These are phyloP conservation scores for Xerocomus subilludens DNA, from an alignment of 1,284 basidiomycete genomes.

Conservation along the genomic window DNA sequence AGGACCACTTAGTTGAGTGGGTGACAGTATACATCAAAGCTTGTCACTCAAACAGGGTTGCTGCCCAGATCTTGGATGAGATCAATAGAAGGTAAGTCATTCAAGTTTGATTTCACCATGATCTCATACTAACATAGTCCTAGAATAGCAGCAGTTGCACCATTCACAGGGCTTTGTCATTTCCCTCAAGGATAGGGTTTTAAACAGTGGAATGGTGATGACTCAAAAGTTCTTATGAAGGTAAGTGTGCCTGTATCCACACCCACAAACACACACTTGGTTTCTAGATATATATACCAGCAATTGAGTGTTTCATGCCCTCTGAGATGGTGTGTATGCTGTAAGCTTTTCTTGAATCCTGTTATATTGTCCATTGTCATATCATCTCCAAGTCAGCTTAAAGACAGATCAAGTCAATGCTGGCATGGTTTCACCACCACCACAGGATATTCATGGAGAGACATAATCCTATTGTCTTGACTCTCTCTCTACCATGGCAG, in stretches of 20 bases:
- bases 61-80: background rate
- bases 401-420: background rate
- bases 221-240: slow-evolving; percentile 38
- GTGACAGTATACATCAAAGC: background rate
- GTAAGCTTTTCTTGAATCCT: too few relatives aligned
- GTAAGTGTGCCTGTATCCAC: background rate
- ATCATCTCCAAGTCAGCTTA: too few relatives aligned
- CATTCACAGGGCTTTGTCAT: slow-evolving; percentile 8
- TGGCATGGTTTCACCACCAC: background rate
- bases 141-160: slow-evolving; percentile 6
- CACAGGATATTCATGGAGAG: background rate
- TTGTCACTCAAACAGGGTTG: background rate
- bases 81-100: background rate
- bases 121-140: background rate
- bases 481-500: too few relatives aligned
- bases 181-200: slow-evolving; percentile 30
- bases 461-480: background rate
- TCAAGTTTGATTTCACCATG: background rate
- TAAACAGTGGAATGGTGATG: slow-evolving; percentile 33
- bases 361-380: too few relatives aligned
- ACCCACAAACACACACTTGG: too few relatives aligned
- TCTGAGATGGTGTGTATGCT: too few relatives aligned
- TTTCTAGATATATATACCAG: too few relatives aligned
- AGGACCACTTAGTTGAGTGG: slow-evolving; percentile 13
- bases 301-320: too few relatives aligned